These are phyloP conservation scores for Arxiozyma bovina DNA, from an alignment of 1,139 yeast genomes.

Conservation along the genomic window DNA sequence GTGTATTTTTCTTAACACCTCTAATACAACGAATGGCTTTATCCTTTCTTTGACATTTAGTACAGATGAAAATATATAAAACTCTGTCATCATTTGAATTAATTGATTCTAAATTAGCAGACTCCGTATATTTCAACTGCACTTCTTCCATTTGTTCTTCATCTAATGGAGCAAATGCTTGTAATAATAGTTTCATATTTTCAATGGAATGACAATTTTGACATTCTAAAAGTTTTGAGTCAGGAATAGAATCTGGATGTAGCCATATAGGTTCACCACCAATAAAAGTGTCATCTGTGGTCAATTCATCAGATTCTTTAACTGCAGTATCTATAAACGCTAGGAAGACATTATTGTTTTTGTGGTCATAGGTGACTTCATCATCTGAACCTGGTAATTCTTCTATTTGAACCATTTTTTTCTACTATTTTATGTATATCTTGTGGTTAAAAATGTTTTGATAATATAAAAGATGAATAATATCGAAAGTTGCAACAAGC, in stretches of 20 bases:
- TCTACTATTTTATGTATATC: too few species aligned
- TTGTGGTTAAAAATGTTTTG: too few species aligned
- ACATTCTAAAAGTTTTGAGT: conserved; percentile 46
- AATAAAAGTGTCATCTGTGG: conserved; percentile 64
- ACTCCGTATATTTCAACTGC: conserved; percentile 10
- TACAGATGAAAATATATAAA: conserved; percentile 71
- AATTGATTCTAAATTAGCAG: conserved; percentile 13
- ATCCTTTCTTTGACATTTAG: conserved; percentile 56
- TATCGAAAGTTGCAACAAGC: too few species aligned
- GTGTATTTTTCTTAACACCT: conserved; percentile 57
- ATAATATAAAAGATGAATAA: too few species aligned
- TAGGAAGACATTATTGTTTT: conserved; percentile 35
- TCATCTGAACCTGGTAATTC: conserved; percentile 21
- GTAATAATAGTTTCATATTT: conserved; percentile 60
- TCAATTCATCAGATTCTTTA: conserved; percentile 40
- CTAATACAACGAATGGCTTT: conserved; percentile 69
- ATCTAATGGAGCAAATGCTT: conserved; percentile 72
- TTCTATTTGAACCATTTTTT: conserved; percentile 5
- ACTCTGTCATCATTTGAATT: conserved; percentile 70
- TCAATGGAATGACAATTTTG: conserved; percentile 45
- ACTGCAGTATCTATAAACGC: conserved; percentile 54
- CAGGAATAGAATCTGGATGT: conserved; percentile 48
- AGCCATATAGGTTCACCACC: conserved; percentile 70
- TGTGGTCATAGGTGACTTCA: conserved; percentile 12
- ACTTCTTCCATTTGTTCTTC: conserved; percentile 21